A percentile compares a stretch with the other conserved stretches of the same genome.
These are phyloP conservation scores for Ustilago vetiveriae DNA, from an alignment of 1,284 basidiomycete genomes.

Conservation along the genomic window DNA sequence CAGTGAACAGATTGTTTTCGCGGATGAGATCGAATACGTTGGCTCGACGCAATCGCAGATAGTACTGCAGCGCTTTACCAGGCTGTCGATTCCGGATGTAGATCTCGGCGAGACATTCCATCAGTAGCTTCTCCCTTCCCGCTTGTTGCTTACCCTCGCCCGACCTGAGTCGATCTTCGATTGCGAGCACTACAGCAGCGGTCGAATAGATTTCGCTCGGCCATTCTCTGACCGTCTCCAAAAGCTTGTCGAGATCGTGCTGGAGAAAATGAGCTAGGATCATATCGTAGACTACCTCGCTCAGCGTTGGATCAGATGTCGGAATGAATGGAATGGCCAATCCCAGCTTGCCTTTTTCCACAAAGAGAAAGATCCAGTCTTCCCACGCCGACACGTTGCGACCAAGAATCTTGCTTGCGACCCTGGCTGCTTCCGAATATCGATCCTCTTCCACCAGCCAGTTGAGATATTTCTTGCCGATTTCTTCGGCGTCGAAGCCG, in stretches of 20 bases:
- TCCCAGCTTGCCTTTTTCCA: constrained; percentile 82
- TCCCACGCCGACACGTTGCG: constrained; percentile 87
- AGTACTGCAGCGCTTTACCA: constrained; percentile 90
- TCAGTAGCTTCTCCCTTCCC: constrained; percentile 72
- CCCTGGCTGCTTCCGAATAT: constrained; percentile 81
- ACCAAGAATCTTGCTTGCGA: constrained; percentile 88
- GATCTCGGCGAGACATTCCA: constrained; percentile 93
- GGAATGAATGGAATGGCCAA: constrained; percentile 90
- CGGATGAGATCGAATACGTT: constrained; percentile 94
- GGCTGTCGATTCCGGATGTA: constrained; percentile 88
- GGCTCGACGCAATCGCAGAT: constrained; percentile 82
- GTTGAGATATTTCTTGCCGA: constrained; percentile 61
- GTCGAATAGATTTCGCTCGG: constrained; percentile 90
- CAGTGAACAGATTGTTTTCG: constrained; percentile 92
- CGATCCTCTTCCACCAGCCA: constrained; percentile 72
- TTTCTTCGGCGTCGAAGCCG: constrained; percentile 72
- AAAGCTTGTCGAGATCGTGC: constrained; percentile 79
- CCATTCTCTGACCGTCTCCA: constrained; percentile 85
- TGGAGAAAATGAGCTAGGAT: constrained; percentile 86
- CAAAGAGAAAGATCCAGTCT: constrained; percentile 91
- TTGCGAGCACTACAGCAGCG: constrained; percentile 83
- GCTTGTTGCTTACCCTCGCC: constrained; percentile 60
- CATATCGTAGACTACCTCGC: constrained; percentile 91
- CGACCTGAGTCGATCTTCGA: constrained; percentile 78
- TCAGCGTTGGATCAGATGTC: constrained; percentile 80